Evolutionary conservation across 768 basidiomycete species (phyloP), one percentile per base, ranked within the genome.

Genomic region (Phaeolepiota aurea): DNA sequence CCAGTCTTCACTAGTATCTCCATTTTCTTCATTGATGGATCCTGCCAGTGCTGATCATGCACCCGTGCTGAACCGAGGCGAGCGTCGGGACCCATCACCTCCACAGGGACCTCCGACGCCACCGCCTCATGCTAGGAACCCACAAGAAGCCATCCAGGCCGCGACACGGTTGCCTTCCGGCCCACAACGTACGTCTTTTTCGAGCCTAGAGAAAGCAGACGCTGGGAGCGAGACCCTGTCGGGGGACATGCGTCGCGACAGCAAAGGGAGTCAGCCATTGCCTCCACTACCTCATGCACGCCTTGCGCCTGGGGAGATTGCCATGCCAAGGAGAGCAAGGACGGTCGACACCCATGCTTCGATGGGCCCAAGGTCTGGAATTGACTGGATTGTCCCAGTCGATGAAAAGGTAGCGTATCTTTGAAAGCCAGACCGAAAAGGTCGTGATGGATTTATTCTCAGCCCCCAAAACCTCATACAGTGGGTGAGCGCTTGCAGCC

Each of bases 401-500:
- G 60, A 57, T 18, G 57, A 58, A 32, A 56, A 56, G 52, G 57
- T 56, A 25, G 34, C 49, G 32, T 7, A 10, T 11, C 5, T 18
- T 32, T 11, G 2, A 14, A 11, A 12, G 21, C 11, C 23, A n/a
- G n/a, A n/a, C n/a, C n/a, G n/a, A n/a, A n/a, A n/a, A n/a, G n/a
- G n/a, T n/a, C n/a, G n/a, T n/a, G n/a, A n/a, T n/a, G n/a, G n/a
- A n/a, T n/a, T n/a, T n/a, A 7, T 7, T 44, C n/a, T 10, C 25
- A 31, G 22, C 7, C 16, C 9, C 21, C 25, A 35, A 49, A 49
- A 18, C 60, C 56, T 20, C 64, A 49, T 41, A 73, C 71, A 0
- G 55, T 79, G 0, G 63, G 64, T 5, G 72, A 79, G 38, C 70
- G 82, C 3, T 54, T 86, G 3, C 32, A 62, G 13, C 75, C 76